phyloP scores from a whole-genome alignment of 78 protist genomes.

The Chrysochromulina tobinii region DNA sequence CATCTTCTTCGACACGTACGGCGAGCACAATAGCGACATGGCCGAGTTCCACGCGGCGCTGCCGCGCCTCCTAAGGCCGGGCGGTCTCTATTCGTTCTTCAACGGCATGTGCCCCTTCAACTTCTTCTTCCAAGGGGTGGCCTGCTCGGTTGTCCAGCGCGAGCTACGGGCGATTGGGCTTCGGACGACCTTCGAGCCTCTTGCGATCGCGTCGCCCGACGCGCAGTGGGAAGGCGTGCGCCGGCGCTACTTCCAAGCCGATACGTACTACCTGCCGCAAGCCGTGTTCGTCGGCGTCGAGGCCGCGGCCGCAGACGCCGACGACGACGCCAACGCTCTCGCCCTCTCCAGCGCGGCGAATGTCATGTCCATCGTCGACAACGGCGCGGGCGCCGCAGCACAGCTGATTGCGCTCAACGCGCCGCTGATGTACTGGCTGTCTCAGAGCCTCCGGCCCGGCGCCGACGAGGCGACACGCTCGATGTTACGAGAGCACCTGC shows the following conservation, averaged over 20 bases:
- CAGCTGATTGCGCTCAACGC: neutral
- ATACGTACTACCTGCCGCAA: neutral
- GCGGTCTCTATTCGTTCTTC: slow-evolving; percentile 43
- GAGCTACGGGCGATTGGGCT: neutral
- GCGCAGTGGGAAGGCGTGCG: neutral
- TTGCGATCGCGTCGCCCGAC: neutral
- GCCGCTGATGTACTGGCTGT: neutral
- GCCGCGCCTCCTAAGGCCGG: slow-evolving; percentile 28
- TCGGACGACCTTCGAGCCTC: neutral
- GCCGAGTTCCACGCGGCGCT: slow-evolving; percentile 6
- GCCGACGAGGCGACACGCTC: neutral
- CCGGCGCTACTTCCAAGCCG: neutral
- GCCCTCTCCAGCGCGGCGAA: too few species aligned
- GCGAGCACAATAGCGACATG: slow-evolving; percentile 15
- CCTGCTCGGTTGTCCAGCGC: neutral
- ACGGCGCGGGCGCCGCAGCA: neutral
- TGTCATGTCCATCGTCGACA: too few species aligned
- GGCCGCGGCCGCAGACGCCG: neutral
- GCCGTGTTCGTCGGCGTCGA: neutral
- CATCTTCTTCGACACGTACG: slow-evolving; percentile 41
- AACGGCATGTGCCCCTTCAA: slow-evolving; percentile 25
- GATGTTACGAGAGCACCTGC: neutral
- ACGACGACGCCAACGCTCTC: too few species aligned
- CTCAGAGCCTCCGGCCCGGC: neutral
- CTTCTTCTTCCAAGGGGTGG: slow-evolving; percentile 18